A percentile compares a stretch with the other conserved stretches of the same genome.
Evolutionary conservation across 257 asterid genomes (phyloP).

Genomic region (Solanum raphanifolium): DNA sequence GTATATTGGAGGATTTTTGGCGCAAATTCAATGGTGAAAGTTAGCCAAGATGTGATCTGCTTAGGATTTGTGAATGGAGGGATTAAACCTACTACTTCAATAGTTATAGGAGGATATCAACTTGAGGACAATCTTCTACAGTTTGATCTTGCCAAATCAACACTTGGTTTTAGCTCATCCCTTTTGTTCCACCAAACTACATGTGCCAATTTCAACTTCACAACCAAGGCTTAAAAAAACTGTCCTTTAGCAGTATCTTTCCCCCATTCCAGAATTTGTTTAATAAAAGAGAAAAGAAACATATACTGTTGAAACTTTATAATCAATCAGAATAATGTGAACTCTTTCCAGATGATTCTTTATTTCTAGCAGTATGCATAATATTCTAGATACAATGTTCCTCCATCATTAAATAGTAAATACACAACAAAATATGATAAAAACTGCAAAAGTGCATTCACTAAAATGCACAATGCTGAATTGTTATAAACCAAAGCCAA

Average conservation of each 20-base stretch:
- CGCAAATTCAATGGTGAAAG: slow-evolving; percentile 37
- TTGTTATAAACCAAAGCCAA: background rate
- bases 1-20: slow-evolving; percentile 41
- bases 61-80: slow-evolving; percentile 23
- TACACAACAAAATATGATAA: background rate
- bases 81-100: slow-evolving; percentile 8
- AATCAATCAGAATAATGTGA: background rate
- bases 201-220: slow-evolving; percentile 10
- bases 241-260: background rate
- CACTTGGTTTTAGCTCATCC: slow-evolving; percentile 36
- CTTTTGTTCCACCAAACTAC: slow-evolving; percentile 15
- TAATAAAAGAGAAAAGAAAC: background rate
- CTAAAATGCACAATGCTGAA: background rate
- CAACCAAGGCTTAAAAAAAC: background rate
- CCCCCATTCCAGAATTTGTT: background rate
- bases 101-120: slow-evolving; percentile 36
- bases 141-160: slow-evolving; percentile 33
- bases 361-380: background rate
- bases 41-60: slow-evolving; percentile 10
- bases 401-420: background rate
- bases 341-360: background rate
- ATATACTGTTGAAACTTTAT: background rate
- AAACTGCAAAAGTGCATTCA: background rate
- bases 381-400: background rate
- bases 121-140: slow-evolving; percentile 41